Evolutionary conservation across 768 basidiomycete species (phyloP), one percentile per base, ranked within the genome.

Genomic region (Termitomyces sp.): DNA sequence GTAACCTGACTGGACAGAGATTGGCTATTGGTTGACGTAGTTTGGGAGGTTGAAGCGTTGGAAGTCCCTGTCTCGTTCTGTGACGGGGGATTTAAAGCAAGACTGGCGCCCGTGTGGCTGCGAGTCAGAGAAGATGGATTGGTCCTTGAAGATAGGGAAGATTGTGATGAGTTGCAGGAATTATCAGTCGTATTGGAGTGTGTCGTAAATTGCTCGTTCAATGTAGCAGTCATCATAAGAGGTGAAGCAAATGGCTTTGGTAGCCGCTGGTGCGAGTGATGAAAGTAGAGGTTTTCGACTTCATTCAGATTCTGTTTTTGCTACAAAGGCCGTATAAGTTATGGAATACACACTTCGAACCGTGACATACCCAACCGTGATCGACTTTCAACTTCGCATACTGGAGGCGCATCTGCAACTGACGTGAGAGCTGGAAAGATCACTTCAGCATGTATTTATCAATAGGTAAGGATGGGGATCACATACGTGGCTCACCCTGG

Each of bases 271-370:
- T 88, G 85, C 0, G 88, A 87, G 68, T 88, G 87, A 53, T 85
- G 87, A 67, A 91, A 91, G 76, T 91, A 92, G 9, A 92, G 77
- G 67, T 91, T 91, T 71, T 92, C 90, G 6, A 92, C 90, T 74
- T 92, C 90, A 67, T 89, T 90, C 56, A 92, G 73, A 50, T 81
- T 90, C 72, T 92, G 90, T 61, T 85, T 82, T 85, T 90, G 88
- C 89, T 90, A 36, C 32, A 50, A 57, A 35, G 58, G 28, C 20
- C 36, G 22, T n/a, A 33, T 18, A 15, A 32, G 42, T 28, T 33
- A n/a, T 11, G 16, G 40, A 33, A 20, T 13, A 36, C 33, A 33
- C 18, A 24, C 32, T 36, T 20, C 33, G 52, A 50, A 36, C 7
- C 2, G 53, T 13, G 44, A 76, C 85, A 45, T 70, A 90, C 90